These are phyloP conservation scores for Epichloe festucae DNA, from an alignment of 2,329 filamentous ascomycete species.

Conservation along the genomic window DNA sequence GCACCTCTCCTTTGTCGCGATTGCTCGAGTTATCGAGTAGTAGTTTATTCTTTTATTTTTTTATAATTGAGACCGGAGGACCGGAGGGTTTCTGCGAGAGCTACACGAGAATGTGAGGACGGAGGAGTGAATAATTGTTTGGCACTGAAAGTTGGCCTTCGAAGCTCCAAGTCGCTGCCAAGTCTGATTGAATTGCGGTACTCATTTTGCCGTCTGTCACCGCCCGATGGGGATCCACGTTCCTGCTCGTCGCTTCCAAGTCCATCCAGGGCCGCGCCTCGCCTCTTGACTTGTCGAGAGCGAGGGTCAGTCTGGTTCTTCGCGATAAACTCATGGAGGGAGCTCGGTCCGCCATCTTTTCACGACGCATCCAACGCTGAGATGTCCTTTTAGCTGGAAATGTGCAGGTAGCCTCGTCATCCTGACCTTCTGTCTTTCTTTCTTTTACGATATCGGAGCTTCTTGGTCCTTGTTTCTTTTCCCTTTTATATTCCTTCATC, in stretches of 20 bases:
- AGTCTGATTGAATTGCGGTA: background rate
- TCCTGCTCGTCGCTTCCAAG: background rate
- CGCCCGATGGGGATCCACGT: constrained; percentile 9
- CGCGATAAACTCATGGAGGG: background rate
- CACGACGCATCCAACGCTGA: constrained; percentile 6
- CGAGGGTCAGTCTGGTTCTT: constrained; percentile 1
- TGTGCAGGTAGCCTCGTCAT: constrained; percentile 6
- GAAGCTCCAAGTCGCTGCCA: background rate
- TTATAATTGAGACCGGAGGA: too few relatives aligned
- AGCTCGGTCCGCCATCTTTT: background rate
- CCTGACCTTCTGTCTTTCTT: background rate
- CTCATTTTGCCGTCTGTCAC: constrained; percentile 7
- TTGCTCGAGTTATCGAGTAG: too few relatives aligned
- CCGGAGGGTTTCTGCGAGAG: background rate
- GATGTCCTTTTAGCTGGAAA: constrained; percentile 11
- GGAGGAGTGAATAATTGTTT: background rate
- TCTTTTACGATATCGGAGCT: background rate
- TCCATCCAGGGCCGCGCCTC: background rate
- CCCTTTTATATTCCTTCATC: background rate
- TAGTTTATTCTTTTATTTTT: too few relatives aligned
- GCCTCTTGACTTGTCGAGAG: constrained; percentile 5
- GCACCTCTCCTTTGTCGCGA: background rate
- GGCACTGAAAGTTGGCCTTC: background rate
- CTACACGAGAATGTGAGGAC: background rate
- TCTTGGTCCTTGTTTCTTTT: constrained; percentile 6